These are phyloP conservation scores for Geranium incanum DNA, from an alignment of 441 rosid species.

Conservation along the genomic window DNA sequence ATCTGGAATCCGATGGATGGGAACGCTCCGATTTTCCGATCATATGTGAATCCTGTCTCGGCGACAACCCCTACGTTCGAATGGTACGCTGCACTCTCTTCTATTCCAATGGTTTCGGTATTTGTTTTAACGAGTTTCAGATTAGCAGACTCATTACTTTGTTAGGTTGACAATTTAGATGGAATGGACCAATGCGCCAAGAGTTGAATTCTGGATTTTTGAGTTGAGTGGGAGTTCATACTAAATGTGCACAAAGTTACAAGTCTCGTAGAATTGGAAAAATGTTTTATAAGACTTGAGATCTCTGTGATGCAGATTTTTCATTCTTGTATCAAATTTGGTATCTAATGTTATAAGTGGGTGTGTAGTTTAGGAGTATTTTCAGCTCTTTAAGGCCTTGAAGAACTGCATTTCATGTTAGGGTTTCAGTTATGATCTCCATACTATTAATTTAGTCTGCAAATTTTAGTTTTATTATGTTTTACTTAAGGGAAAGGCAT, in stretches of 20 bases:
- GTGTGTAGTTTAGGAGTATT: background rate
- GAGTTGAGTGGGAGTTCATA: too few species aligned
- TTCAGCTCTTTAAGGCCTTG: background rate
- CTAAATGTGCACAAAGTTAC: background rate
- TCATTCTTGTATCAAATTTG: too few species aligned
- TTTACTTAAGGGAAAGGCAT: too few species aligned
- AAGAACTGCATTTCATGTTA: background rate
- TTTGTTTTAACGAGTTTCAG: too few species aligned
- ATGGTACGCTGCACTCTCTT: conserved; percentile 42
- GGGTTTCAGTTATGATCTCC: background rate
- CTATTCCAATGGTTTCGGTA: background rate
- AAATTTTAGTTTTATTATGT: too few species aligned
- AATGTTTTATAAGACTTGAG: too few species aligned
- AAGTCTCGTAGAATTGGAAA: background rate
- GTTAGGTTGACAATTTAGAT: background rate
- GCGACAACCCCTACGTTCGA: conserved; percentile 87
- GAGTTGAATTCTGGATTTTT: background rate
- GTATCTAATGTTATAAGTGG: too few species aligned
- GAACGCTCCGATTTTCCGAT: conserved; percentile 90
- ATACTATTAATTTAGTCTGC: too few species aligned
- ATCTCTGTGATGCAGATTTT: too few species aligned
- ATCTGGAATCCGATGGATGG: conserved; percentile 49
- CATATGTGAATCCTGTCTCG: conserved; percentile 90
- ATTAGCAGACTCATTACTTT: background rate
- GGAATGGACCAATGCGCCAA: background rate